Percentiles rank a stretch among this genome's conserved stretches.
phyloP scores from a whole-genome alignment of 805 yeast species.

The Candida arabinofermentans region DNA sequence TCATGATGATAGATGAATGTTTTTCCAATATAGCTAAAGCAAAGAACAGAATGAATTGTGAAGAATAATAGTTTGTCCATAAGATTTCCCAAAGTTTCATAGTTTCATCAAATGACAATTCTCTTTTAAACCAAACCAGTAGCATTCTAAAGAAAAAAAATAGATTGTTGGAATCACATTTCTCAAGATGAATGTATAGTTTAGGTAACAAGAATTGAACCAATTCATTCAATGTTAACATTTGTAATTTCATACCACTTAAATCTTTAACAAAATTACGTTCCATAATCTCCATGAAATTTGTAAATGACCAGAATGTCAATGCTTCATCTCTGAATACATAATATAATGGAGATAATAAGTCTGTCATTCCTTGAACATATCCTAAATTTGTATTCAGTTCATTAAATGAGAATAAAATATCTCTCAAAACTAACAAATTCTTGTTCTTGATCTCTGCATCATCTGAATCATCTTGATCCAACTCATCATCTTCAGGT shows the following conservation, averaged over 20 bases:
- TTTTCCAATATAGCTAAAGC: constrained; percentile 88
- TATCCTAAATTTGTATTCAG: constrained; percentile 82
- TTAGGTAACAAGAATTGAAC: constrained; percentile 90
- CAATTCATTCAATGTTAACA: constrained; percentile 76
- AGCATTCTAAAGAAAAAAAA: constrained; percentile 95
- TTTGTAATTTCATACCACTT: constrained; percentile 87
- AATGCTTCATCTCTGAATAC: constrained; percentile 64
- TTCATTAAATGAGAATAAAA: constrained; percentile 82
- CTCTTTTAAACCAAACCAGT: constrained; percentile 92
- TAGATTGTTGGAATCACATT: constrained; percentile 84
- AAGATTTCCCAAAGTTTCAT: constrained; percentile 86
- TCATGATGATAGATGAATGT: constrained; percentile 71
- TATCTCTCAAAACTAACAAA: constrained; percentile 65
- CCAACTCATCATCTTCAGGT: constrained; percentile 25
- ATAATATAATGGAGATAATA: constrained; percentile 79
- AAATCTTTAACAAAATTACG: constrained; percentile 89
- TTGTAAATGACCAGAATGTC: constrained; percentile 84
- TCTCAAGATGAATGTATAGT: constrained; percentile 74
- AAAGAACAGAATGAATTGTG: constrained; percentile 84
- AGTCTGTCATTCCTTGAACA: constrained; percentile 97
- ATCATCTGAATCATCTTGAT: constrained; percentile 51
- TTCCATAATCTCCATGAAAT: constrained; percentile 93
- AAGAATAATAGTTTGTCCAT: constrained; percentile 82
- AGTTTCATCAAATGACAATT: constrained; percentile 74
- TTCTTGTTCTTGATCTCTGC: constrained; percentile 73